phyloP scores from a whole-genome alignment of 164 flowering plant species.

The Amborella trichopoda region DNA sequence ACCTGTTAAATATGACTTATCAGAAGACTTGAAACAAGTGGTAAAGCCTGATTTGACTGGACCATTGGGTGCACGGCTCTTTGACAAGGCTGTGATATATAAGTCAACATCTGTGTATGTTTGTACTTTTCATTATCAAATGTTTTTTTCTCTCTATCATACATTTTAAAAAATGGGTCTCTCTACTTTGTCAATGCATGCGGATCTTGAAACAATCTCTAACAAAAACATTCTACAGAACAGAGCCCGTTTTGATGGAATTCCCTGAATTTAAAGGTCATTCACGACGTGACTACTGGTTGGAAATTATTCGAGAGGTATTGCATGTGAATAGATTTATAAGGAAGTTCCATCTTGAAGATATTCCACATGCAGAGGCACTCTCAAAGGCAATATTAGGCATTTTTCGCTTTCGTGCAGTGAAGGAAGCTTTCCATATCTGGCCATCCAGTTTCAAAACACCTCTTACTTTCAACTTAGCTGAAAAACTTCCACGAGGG shows the following conservation, averaged over 20 bases:
- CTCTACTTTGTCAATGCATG: not conserved
- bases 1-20: conserved; percentile 67
- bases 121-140: not conserved
- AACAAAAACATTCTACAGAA: conserved; percentile 27
- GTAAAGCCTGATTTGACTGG: conserved; percentile 87
- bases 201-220: conserved; percentile 5
- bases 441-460: conserved; percentile 50
- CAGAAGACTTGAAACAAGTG: conserved; percentile 63
- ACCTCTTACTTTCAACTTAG: conserved; percentile 55
- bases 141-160: not conserved
- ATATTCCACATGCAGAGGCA: conserved; percentile 46
- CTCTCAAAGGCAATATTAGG: conserved; percentile 64
- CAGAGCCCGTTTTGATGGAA: conserved; percentile 67
- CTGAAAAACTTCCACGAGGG: conserved; percentile 83
- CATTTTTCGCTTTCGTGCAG: conserved; percentile 53
- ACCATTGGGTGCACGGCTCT: conserved; percentile 82
- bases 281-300: conserved; percentile 88
- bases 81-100: conserved; percentile 89
- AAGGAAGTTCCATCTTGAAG: conserved; percentile 38
- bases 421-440: conserved; percentile 55
- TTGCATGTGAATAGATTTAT: conserved; percentile 55
- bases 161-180: too few species aligned
- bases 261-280: conserved; percentile 81
- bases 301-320: conserved; percentile 66
- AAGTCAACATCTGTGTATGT: conserved; percentile 63